Percentiles rank a stretch among this genome's conserved stretches.
Evolutionary conservation across 495 filamentous ascomycete species (phyloP).

Genomic region (Bathelium albidoporum): DNA sequence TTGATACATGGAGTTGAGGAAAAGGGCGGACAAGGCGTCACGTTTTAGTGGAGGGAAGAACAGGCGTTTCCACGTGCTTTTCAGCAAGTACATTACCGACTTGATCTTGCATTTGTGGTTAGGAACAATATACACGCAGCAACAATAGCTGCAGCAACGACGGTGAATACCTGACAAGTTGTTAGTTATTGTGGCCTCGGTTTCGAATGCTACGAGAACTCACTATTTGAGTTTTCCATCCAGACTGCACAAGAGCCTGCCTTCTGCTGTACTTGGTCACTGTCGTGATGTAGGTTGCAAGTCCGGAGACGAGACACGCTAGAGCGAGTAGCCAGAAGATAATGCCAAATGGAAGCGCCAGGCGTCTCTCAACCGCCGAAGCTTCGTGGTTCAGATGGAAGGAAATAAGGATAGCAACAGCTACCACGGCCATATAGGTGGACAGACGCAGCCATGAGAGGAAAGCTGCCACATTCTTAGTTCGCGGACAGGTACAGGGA

Average conservation of each 20-base stretch:
- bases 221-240: constrained; percentile 83
- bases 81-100: not conserved
- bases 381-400: constrained; percentile 79
- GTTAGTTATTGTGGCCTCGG: not conserved
- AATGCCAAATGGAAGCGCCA: constrained; percentile 75
- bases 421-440: constrained; percentile 82
- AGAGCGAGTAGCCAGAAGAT: constrained; percentile 80
- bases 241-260: constrained; percentile 78
- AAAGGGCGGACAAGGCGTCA: not conserved
- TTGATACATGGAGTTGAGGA: not conserved
- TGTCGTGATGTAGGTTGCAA: constrained; percentile 79
- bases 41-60: not conserved
- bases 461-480: constrained; percentile 46
- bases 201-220: constrained; percentile 21
- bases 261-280: constrained; percentile 73
- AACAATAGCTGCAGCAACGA: constrained; percentile 70
- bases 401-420: constrained; percentile 79
- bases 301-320: constrained; percentile 60
- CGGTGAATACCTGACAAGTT: constrained; percentile 49
- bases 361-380: constrained; percentile 53
- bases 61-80: not conserved
- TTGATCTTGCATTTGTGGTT: constrained; percentile 39
- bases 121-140: constrained; percentile 64
- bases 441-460: constrained; percentile 89
- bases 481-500: not conserved